Evolutionary conservation across 495 filamentous ascomycete species (phyloP), one percentile per base, ranked within the genome.

Genomic region (Penicillium argentinense): DNA sequence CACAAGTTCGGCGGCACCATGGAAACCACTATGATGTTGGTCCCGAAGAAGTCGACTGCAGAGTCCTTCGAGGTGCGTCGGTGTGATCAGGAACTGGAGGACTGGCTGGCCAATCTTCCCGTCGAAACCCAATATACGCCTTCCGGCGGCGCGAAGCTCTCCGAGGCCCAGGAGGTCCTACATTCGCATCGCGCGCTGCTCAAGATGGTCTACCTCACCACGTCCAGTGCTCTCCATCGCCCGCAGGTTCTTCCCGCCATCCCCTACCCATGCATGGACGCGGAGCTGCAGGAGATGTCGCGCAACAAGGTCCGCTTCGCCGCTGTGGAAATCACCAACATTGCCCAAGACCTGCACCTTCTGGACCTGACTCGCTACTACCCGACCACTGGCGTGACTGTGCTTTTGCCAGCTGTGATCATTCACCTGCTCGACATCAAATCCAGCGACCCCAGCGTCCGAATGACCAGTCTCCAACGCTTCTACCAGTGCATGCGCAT

Each of bases 361-460:
- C 69, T 83, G 23, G 74, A 83, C 49, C 73, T 96, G 3, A 88
- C 87, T 29, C 80, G 75, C 25, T 95, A 81, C 60, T 82, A 95
- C 13, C 89, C 90, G 8, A 93, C 90, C 0, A 89, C 88, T 1
- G 89, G 89, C 29, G 88, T 95, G 16, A 96, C 90, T 0, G 89
- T 95, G 8, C 80, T 95, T 9, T 80, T 95, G 4, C 90, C 90
- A 2, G 89, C 90, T 9, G 88, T 95, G 63, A 95, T 95, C 51
- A 91, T 95, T 43, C 89, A 96, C 58, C 75, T 96, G 14, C 79
- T 95, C 3, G 88, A 95, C 57, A 91, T 93, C 74, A 95, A 91
- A 57, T 86, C 83, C 28, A 84, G 77, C 32, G 79, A 88, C 46
- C 78, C 79, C 13, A 80, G 78, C 36, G 80, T 86, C 12, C 77